A percentile compares a stretch with the other conserved stretches of the same genome.
These are phyloP conservation scores for Trichophyton benhamiae DNA, from an alignment of 2,329 filamentous ascomycete genomes.

Conservation along the genomic window DNA sequence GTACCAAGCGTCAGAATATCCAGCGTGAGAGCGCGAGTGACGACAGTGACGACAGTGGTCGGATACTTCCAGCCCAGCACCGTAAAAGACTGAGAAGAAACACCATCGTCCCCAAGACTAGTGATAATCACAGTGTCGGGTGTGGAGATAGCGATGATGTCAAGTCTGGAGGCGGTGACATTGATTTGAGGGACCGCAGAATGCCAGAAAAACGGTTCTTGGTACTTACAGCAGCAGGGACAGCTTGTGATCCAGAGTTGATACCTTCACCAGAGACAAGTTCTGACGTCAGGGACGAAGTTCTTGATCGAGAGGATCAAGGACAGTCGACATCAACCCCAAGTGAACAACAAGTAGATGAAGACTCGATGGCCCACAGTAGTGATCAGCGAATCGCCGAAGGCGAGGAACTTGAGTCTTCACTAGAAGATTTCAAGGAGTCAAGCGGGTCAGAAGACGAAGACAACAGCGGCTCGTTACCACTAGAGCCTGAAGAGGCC, in stretches of 20 bases:
- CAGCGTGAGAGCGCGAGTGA: too few relatives aligned
- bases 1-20: too few relatives aligned
- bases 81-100: not conserved
- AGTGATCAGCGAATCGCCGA: not conserved
- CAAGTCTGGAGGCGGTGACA: not conserved
- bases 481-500: not conserved
- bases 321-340: too few relatives aligned
- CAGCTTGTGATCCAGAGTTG: too few relatives aligned
- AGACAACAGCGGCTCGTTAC: not conserved
- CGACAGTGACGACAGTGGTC: not conserved
- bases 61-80: not conserved
- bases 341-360: too few relatives aligned
- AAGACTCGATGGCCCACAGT: too few relatives aligned
- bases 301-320: too few relatives aligned
- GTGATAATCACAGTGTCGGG: not conserved
- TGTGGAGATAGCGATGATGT: not conserved
- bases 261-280: too few relatives aligned
- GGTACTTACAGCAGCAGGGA: not conserved
- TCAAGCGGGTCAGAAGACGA: not conserved
- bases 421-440: not conserved
- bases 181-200: not conserved
- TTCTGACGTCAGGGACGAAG: too few relatives aligned
- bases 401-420: not conserved
- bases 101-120: not conserved
- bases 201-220: not conserved